phyloP scores from a whole-genome alignment of 768 basidiomycete genomes.

The Asterophora parasitica region DNA sequence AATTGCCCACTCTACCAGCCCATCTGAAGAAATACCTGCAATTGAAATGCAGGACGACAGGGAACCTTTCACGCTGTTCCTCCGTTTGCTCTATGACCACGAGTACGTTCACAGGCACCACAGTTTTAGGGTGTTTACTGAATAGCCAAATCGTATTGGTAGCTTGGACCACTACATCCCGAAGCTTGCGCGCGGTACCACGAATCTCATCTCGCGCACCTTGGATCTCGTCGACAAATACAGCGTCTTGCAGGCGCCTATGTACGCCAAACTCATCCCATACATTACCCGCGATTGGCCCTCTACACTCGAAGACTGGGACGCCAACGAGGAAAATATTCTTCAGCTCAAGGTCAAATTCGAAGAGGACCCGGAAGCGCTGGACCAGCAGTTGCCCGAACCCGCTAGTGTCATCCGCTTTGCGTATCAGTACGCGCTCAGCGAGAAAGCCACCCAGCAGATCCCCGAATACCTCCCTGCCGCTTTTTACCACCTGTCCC shows the following conservation, averaged over 20 bases:
- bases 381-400: conserved; percentile 10
- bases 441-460: not conserved
- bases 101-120: not conserved
- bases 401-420: conserved; percentile 8
- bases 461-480: conserved; percentile 11
- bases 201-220: conserved; percentile 5
- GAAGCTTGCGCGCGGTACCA: conserved; percentile 1
- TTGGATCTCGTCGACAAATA: conserved; percentile 12
- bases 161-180: conserved; percentile 8
- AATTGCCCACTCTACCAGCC: not conserved
- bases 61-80: conserved; percentile 5
- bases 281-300: conserved; percentile 11
- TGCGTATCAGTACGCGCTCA: conserved; percentile 5
- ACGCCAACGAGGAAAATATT: conserved; percentile 7
- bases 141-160: not conserved
- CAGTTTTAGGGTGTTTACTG: not conserved
- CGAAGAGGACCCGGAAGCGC: conserved; percentile 2
- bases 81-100: conserved; percentile 10
- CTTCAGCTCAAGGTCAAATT: not conserved
- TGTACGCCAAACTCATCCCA: conserved; percentile 1
- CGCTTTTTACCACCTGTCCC: conserved; percentile 14
- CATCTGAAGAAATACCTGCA: not conserved
- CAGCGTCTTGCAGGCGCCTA: not conserved
- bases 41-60: conserved; percentile 8
- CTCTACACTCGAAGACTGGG: conserved; percentile 5